Percentiles rank a stretch among this genome's conserved stretches.
phyloP scores from a whole-genome alignment of 352 stramenopile species.

The Salisapilia sapeloensis region DNA sequence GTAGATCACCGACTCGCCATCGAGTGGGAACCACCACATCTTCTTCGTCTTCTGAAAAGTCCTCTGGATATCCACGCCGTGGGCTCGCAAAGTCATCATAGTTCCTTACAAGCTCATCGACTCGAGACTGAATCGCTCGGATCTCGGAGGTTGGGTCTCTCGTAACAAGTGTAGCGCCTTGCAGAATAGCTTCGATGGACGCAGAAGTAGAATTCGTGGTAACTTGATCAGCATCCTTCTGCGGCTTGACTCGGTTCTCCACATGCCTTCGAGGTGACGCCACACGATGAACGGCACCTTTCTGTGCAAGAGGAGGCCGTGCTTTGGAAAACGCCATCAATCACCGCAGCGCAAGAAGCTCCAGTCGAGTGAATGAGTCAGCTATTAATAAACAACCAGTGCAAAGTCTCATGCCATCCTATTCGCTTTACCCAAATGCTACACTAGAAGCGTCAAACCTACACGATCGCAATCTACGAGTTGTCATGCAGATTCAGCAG shows the following conservation, averaged over 20 bases:
- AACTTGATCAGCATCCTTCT: neutral
- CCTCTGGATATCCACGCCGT: constrained; percentile 8
- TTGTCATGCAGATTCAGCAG: constrained; percentile 74
- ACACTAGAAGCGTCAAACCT: neutral
- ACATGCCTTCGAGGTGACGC: no score
- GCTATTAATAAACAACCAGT: neutral
- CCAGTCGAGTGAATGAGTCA: neutral
- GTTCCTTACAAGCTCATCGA: constrained; percentile 43
- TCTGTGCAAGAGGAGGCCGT: neutral
- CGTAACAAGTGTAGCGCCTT: constrained; percentile 4
- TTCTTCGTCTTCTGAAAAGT: constrained; percentile 5
- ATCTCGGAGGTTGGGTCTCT: no score
- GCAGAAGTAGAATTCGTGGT: neutral
- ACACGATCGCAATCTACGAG: constrained; percentile 17
- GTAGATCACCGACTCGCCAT: constrained; percentile 45
- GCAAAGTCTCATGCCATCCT: neutral
- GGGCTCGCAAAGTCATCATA: constrained; percentile 27
- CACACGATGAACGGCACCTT: neutral
- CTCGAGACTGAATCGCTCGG: constrained; percentile 43
- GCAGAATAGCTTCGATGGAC: neutral
- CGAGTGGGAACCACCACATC: constrained; percentile 8
- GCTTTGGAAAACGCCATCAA: neutral
- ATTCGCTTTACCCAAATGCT: neutral
- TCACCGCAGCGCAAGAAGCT: neutral
- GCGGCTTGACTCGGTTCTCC: no score